A percentile compares a stretch with the other conserved stretches of the same genome.
These are phyloP conservation scores for Dovyalis caffra DNA, from an alignment of 345 rosid genomes.

Conservation along the genomic window DNA sequence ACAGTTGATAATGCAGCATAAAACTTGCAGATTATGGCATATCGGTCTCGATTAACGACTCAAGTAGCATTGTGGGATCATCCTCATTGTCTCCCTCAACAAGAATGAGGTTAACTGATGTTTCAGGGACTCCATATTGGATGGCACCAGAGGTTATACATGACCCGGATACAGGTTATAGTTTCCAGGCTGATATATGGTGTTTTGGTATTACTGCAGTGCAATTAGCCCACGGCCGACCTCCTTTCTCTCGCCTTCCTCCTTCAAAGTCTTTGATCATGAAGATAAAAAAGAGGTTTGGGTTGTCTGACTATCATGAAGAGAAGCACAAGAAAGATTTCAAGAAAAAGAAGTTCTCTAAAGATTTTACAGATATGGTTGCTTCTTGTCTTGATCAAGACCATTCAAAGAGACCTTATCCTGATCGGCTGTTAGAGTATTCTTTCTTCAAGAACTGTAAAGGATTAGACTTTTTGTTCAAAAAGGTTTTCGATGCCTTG, in stretches of 20 bases:
- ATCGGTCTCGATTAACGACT: slow-evolving; percentile 71
- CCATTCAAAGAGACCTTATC: slow-evolving; percentile 70
- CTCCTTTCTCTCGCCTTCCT: slow-evolving; percentile 77
- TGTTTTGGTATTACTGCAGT: slow-evolving; percentile 86
- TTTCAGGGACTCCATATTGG: slow-evolving; percentile 91
- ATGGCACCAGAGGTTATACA: too few species aligned
- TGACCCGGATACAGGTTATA: slow-evolving; percentile 80
- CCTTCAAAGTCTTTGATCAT: slow-evolving; percentile 69
- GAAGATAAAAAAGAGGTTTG: slow-evolving; percentile 79
- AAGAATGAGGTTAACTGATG: slow-evolving; percentile 51
- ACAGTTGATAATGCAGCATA: slow-evolving; percentile 38
- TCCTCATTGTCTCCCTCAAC: slow-evolving; percentile 27
- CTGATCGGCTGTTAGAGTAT: too few species aligned
- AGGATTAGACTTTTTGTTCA: too few species aligned
- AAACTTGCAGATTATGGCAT: slow-evolving; percentile 90
- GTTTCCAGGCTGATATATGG: slow-evolving; percentile 92
- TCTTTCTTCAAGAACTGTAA: too few species aligned
- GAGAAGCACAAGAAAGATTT: too few species aligned
- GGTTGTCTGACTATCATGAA: slow-evolving; percentile 54
- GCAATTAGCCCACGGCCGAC: slow-evolving; percentile 79
- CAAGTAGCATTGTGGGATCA: slow-evolving; percentile 17
- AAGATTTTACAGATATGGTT: slow-evolving; percentile 81
- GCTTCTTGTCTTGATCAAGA: slow-evolving; percentile 79
- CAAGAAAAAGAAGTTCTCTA: slow-evolving; percentile 60
- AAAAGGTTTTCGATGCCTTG: too few species aligned